Evolutionary conservation across 305 asterid genomes (phyloP).

Genomic region (Fraxinus nigra): DNA sequence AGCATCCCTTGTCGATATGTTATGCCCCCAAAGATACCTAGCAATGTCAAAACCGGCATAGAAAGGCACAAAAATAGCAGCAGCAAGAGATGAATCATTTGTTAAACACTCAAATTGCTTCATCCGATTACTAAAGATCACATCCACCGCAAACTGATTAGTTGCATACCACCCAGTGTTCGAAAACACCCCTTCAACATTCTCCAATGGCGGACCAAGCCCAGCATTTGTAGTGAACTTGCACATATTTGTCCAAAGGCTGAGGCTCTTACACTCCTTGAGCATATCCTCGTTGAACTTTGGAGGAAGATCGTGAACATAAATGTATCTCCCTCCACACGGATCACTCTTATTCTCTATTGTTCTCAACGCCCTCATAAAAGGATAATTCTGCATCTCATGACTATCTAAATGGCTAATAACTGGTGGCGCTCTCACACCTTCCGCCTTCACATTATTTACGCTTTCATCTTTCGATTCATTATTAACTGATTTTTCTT

Average conservation of each 20-base stretch:
- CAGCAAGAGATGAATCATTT: constrained; percentile 72
- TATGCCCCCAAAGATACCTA: constrained; percentile 78
- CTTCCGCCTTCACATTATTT: constrained; percentile 4
- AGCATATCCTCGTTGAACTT: constrained; percentile 80
- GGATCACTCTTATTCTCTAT: constrained; percentile 76
- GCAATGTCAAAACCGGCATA: constrained; percentile 80
- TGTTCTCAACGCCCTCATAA: constrained; percentile 64
- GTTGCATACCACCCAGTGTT: constrained; percentile 84
- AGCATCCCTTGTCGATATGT: constrained; percentile 57
- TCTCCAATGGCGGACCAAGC: constrained; percentile 72
- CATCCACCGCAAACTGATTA: constrained; percentile 77
- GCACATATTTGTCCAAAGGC: constrained; percentile 84
- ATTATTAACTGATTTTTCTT: constrained; percentile 6
- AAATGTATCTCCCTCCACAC: constrained; percentile 81
- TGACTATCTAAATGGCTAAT: not conserved
- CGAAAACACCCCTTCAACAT: constrained; percentile 67
- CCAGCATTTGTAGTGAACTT: constrained; percentile 64
- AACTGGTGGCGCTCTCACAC: not conserved
- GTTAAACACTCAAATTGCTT: constrained; percentile 78
- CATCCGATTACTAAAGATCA: constrained; percentile 70
- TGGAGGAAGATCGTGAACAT: constrained; percentile 72
- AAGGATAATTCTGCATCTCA: constrained; percentile 45
- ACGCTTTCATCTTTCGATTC: not conserved
- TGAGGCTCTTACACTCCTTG: constrained; percentile 65
- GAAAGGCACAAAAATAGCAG: constrained; percentile 82